Evolutionary conservation across 2,329 filamentous ascomycete genomes (phyloP), one percentile per base, ranked within the genome.

Genomic region (Penicillium fuscoglaucum): DNA sequence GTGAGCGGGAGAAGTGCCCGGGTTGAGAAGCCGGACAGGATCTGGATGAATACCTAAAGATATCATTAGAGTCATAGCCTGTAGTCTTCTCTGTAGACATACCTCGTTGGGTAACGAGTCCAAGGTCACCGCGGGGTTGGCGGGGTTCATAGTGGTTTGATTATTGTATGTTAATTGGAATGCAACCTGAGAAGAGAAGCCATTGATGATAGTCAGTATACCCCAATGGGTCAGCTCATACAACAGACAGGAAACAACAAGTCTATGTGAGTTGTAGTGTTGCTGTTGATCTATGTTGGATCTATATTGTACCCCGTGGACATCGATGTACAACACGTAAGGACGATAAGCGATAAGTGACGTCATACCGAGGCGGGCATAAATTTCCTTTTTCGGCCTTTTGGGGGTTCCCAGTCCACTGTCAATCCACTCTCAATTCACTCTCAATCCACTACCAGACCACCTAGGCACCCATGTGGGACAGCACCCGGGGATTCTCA

Each of bases 1-100:
- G 85, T 81, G 55, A 89, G 68, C 15, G 80, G 79, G 29, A 90
- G 79, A 49, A 88, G 78, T n/a, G 77, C 70, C 53, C 74, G 73
- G 6, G 83, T 83, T 6, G 77, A 67, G 52, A 87, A 78, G 9
- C 70, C 68, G 4, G 78, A 76, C 21, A 87, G 72, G 47, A 83
- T 76, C 33, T 80, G 75, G 52, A 82, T 77, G 39, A 85, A 75
- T 58, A 86, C 76, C 83, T 85, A 52, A 21, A 45, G 13, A 29
- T 3, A 28, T 2, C 2, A 17, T 56, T 39, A 56, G 53, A 17
- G 12, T 4, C 8, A 28, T 52, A 9, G 7, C 2, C 17, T 2
- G 15, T n/a, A 12, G 9, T 52, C 44, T 17, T 9, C 15, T 26
- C 26, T 31, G 44, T 41, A 24, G n/a, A 17, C 48, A 39, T 68